Percentiles rank a stretch among this genome's conserved stretches.
These are phyloP conservation scores for Leptodermis oblonga DNA, from an alignment of 257 asterid species.

Conservation along the genomic window DNA sequence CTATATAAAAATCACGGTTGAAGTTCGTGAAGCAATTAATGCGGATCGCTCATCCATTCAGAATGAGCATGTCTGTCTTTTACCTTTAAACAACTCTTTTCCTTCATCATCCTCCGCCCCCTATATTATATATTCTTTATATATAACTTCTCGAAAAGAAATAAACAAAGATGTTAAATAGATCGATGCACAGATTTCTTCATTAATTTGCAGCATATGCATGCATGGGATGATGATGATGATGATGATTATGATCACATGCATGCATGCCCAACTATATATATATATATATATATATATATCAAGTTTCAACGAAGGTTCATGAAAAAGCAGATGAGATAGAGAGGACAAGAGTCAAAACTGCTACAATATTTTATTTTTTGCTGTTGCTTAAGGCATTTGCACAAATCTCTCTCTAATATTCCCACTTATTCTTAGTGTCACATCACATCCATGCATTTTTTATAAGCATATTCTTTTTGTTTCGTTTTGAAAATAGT, in stretches of 20 bases:
- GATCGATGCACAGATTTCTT: no score
- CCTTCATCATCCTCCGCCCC: no score
- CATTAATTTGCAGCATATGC: no score
- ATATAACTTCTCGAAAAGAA: neutral
- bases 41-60: constrained; percentile 47
- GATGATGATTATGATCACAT: neutral
- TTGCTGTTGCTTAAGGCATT: constrained; percentile 20
- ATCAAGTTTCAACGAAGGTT: constrained; percentile 14
- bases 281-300: neutral
- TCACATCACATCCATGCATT: constrained; percentile 39
- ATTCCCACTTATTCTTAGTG: constrained; percentile 35
- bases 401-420: constrained; percentile 13
- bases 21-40: constrained; percentile 53
- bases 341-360: constrained; percentile 25
- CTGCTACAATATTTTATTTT: constrained; percentile 31
- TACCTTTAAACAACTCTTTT: neutral
- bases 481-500: no score
- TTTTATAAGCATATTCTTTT: no score
- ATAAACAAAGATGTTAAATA: neutral
- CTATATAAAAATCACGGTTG: constrained; percentile 15
- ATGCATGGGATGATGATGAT: neutral
- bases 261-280: constrained; percentile 4
- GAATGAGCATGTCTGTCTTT: constrained; percentile 51
- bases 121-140: no score
- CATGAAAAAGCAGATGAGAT: neutral